phyloP scores from a whole-genome alignment of 148 eudicot genomes.

The Arctostaphylos glauca region DNA sequence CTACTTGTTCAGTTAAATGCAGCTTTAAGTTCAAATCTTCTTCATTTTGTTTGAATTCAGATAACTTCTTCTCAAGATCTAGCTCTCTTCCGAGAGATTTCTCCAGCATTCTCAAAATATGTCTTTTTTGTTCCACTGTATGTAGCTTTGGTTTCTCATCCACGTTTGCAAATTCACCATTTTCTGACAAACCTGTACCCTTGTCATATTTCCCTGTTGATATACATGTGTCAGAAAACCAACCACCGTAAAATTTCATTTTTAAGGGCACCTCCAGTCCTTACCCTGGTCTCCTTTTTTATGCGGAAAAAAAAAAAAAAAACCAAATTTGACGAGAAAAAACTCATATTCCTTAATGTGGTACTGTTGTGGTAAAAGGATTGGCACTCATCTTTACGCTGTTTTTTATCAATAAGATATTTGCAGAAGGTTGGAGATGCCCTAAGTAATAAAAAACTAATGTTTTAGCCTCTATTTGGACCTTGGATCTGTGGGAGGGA shows the following conservation, averaged over 20 bases:
- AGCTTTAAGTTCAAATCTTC: conserved; percentile 62
- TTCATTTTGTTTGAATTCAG: conserved; percentile 54
- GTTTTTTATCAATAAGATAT: not conserved
- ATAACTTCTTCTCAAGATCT: conserved; percentile 65
- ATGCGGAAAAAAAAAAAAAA: not conserved
- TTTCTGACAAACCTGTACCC: conserved; percentile 21
- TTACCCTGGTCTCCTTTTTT: not conserved
- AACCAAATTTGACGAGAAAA: not conserved
- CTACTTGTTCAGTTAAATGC: conserved; percentile 47
- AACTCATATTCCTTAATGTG: not conserved
- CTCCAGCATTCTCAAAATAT: conserved; percentile 70
- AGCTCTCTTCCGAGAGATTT: conserved; percentile 70
- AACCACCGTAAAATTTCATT: not conserved
- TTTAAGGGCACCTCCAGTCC: not conserved
- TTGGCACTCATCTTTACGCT: not conserved
- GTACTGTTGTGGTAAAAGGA: not conserved
- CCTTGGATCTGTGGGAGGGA: not conserved
- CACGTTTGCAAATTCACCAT: conserved; percentile 15
- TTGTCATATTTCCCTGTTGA: conserved; percentile 41
- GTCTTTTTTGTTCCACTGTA: conserved; percentile 45
- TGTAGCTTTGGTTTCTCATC: conserved; percentile 35
- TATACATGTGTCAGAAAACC: conserved; percentile 15
- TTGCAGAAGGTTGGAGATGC: not conserved
- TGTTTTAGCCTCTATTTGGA: not conserved
- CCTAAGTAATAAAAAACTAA: not conserved